Evolutionary conservation across 164 flowering plant genomes (phyloP).

Genomic region (Aristolochia contorta): DNA sequence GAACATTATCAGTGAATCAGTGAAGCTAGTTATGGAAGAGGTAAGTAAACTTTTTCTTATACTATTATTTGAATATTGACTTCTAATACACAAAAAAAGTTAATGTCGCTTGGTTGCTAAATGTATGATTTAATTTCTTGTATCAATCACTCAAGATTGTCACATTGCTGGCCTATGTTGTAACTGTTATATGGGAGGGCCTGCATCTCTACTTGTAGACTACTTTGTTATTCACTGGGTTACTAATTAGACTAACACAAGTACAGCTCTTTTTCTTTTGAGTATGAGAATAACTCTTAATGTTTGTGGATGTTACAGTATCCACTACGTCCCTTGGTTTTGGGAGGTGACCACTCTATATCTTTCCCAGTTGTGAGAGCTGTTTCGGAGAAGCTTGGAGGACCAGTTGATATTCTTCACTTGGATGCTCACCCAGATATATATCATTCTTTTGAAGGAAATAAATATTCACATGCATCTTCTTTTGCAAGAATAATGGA

Average conservation of each 20-base stretch:
- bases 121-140: too few relatives aligned
- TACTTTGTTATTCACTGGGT: background rate
- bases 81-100: background rate
- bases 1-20: conserved; percentile 73
- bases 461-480: conserved; percentile 94
- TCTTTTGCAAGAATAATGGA: conserved; percentile 98
- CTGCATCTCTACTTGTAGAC: background rate
- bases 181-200: too few relatives aligned
- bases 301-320: conserved; percentile 24
- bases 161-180: too few relatives aligned
- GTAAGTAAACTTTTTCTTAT: conserved; percentile 26
- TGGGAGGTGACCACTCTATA: conserved; percentile 98
- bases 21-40: conserved; percentile 93
- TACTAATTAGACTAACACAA: background rate
- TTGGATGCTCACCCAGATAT: conserved; percentile 99
- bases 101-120: background rate
- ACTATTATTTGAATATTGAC: background rate
- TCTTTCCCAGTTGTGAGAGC: conserved; percentile 92
- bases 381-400: conserved; percentile 93
- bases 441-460: conserved; percentile 89
- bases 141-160: too few relatives aligned
- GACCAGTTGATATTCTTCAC: conserved; percentile 96
- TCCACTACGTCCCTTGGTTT: conserved; percentile 81
- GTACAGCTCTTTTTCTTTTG: background rate
- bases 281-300: background rate